phyloP scores from a whole-genome alignment of 257 asterid species.

The Haberlea rhodopensis region DNA sequence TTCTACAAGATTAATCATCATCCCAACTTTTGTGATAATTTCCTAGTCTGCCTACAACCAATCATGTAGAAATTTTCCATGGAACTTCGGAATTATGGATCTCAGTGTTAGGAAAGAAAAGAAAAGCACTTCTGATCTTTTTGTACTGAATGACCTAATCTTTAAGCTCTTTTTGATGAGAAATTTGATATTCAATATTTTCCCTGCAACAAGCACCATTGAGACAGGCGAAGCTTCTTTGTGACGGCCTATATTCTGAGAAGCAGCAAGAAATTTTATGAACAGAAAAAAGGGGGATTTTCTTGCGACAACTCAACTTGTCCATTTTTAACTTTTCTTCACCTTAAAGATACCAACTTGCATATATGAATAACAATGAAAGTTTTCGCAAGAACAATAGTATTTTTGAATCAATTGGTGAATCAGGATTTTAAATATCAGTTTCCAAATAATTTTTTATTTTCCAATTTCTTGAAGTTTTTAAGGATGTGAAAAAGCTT shows the following conservation, averaged over 20 bases:
- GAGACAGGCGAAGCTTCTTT: neutral
- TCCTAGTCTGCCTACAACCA: no score
- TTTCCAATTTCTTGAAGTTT: neutral
- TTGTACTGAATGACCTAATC: neutral
- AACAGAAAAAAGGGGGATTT: neutral
- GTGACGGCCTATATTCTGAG: neutral
- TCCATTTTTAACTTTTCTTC: conserved; percentile 6
- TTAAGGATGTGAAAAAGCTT: conserved; percentile 1
- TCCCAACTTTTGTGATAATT: neutral
- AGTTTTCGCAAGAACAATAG: neutral
- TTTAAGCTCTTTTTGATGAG: conserved; percentile 2
- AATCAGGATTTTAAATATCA: neutral
- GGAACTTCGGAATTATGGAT: neutral
- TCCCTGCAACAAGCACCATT: neutral
- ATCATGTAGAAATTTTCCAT: neutral
- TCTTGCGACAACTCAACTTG: neutral
- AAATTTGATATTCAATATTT: neutral
- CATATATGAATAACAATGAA: conserved; percentile 7
- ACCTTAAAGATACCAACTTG: conserved; percentile 8
- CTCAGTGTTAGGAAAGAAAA: neutral
- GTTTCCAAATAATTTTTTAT: neutral
- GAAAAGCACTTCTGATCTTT: neutral
- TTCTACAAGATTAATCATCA: neutral
- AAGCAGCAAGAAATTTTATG: neutral
- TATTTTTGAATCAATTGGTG: neutral